phyloP scores from a whole-genome alignment of 2,329 filamentous ascomycete species.

The Fusarium begoniae region DNA sequence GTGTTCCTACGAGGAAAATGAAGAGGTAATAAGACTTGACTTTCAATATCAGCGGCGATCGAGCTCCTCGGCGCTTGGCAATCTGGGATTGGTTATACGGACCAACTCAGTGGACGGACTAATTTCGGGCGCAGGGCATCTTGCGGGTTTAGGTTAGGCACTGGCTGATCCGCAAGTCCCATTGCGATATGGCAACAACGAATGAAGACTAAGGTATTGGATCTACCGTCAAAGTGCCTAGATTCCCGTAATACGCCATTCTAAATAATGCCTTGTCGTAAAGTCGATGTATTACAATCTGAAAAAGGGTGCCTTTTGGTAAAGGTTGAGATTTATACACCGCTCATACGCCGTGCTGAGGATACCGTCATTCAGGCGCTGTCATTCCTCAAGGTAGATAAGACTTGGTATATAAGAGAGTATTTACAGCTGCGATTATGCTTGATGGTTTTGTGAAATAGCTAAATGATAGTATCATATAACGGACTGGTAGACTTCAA shows the following conservation, averaged over 20 bases:
- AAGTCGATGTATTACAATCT: no score
- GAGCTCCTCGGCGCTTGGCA: background rate
- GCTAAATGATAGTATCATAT: no score
- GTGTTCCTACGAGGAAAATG: background rate
- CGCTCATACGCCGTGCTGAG: no score
- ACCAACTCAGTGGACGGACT: background rate
- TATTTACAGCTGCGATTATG: no score
- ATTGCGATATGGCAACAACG: background rate
- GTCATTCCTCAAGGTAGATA: no score
- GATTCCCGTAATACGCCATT: accelerated
- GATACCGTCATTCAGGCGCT: no score
- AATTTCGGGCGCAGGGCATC: background rate
- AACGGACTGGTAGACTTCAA: no score
- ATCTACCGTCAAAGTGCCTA: background rate
- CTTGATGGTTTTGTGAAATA: no score
- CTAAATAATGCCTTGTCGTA: background rate
- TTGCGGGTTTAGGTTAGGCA: background rate
- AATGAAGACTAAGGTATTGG: background rate
- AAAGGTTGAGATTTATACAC: no score
- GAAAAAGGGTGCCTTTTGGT: no score
- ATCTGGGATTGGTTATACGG: background rate
- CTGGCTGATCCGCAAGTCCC: background rate
- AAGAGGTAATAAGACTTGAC: background rate
- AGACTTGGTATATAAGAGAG: no score
- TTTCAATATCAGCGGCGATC: background rate